Conservation (phyloP, 2,329 filamentous ascomycete species). For the Claviceps cyperi region DNA sequence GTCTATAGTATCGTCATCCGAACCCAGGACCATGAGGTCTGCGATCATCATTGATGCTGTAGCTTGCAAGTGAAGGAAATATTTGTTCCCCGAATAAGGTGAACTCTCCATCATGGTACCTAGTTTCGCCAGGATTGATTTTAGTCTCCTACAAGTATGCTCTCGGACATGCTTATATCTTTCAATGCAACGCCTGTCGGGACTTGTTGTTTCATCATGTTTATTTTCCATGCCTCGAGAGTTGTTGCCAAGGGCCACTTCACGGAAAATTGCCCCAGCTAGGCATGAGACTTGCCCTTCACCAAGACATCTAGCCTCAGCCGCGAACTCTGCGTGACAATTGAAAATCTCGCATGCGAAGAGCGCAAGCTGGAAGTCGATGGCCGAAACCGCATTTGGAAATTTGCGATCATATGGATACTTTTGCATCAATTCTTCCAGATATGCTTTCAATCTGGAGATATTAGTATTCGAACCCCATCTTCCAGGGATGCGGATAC, state of each 20-base stretch:
- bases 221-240: not conserved
- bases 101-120: constrained; percentile 54
- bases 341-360: constrained; percentile 72
- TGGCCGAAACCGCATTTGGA: constrained; percentile 44
- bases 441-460: constrained; percentile 42
- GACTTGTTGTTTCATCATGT: not conserved
- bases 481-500: constrained; percentile 6
- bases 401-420: constrained; percentile 53
- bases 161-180: constrained; percentile 26
- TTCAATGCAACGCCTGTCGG: constrained; percentile 2
- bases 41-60: constrained; percentile 63
- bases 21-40: constrained; percentile 42
- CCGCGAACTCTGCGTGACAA: constrained; percentile 44
- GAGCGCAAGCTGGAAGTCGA: constrained; percentile 71
- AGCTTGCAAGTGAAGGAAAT: constrained; percentile 55
- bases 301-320: constrained; percentile 25
- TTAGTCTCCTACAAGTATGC: constrained; percentile 43
- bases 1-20: constrained; percentile 1
- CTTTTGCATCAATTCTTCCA: constrained; percentile 63
- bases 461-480: constrained; percentile 34
- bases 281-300: constrained; percentile 3
- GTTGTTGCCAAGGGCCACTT: not conserved
- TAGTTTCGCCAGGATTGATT: constrained; percentile 51
- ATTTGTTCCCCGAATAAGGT: constrained; percentile 54
- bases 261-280: constrained; percentile 4